Evolutionary conservation across 2,329 filamentous ascomycete species (phyloP).

Genomic region (Ascochyta pisi): DNA sequence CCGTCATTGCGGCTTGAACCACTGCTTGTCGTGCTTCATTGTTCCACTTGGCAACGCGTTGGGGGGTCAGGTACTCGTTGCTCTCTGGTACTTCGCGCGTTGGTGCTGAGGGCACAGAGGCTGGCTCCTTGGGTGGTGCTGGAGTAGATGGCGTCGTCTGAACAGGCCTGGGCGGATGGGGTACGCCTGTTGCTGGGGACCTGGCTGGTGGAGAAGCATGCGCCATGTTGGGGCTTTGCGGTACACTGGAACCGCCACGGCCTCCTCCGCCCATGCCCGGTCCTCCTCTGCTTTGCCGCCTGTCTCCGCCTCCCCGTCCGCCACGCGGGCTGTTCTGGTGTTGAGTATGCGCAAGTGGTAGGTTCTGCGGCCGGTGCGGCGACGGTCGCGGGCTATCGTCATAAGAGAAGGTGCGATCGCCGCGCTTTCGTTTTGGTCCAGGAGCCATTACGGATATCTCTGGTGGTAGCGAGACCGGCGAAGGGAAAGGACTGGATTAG

Average conservation of each 20-base stretch:
- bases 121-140: conserved; percentile 47
- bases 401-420: conserved; percentile 54
- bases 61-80: conserved; percentile 79
- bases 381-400: conserved; percentile 55
- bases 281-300: conserved; percentile 22
- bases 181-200: conserved; percentile 35
- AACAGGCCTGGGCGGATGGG: conserved; percentile 24
- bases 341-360: conserved; percentile 60
- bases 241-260: conserved; percentile 39
- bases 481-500: conserved; percentile 26
- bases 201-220: conserved; percentile 43
- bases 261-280: conserved; percentile 36
- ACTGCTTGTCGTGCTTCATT: conserved; percentile 71
- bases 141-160: conserved; percentile 29
- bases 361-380: conserved; percentile 58
- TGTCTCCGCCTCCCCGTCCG: conserved; percentile 35
- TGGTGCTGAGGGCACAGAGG: conserved; percentile 14
- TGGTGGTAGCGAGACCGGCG: conserved; percentile 37
- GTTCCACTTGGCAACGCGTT: conserved; percentile 71
- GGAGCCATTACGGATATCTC: conserved; percentile 57
- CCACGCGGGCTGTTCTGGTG: conserved; percentile 46
- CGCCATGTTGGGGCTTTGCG: conserved; percentile 38
- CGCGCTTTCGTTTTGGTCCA: conserved; percentile 63
- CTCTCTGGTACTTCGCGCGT: conserved; percentile 58
- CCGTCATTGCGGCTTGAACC: conserved; percentile 68